Evolutionary conservation across 176 grass and related monocot genomes (phyloP).

Genomic region (Carex myosuroides): DNA sequence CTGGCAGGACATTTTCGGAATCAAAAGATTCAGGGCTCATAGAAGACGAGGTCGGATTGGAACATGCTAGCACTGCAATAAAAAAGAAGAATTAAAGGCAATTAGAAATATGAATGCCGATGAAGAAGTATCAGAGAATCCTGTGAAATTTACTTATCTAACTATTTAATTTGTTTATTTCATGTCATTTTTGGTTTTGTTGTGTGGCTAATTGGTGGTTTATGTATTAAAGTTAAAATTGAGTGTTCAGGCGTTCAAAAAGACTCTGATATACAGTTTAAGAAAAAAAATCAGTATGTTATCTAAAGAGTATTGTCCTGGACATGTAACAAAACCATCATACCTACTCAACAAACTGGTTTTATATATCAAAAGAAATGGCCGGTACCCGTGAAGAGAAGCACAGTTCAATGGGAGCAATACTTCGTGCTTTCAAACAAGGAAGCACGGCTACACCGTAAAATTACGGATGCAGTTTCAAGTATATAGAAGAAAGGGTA

Average conservation of each 20-base stretch:
- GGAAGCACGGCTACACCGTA: neutral
- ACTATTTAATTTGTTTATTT: neutral
- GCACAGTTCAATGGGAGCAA: neutral
- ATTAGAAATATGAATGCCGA: neutral
- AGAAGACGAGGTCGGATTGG: neutral
- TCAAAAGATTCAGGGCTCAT: neutral
- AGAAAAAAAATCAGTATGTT: neutral
- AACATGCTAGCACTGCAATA: slow-evolving; percentile 8
- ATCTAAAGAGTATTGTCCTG: neutral
- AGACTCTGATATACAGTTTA: neutral
- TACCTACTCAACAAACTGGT: neutral
- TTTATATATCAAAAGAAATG: neutral
- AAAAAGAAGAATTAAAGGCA: neutral
- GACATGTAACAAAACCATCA: neutral
- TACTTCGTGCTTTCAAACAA: neutral
- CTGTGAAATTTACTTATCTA: neutral
- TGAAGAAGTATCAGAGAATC: neutral
- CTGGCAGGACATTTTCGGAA: neutral
- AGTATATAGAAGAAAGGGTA: neutral
- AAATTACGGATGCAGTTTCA: neutral
- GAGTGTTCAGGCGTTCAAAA: neutral
- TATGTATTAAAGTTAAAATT: neutral
- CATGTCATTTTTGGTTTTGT: neutral
- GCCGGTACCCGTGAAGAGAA: neutral
- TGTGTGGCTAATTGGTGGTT: neutral